Evolutionary conservation across 2,329 filamentous ascomycete genomes (phyloP), one percentile per base, ranked within the genome.

Genomic region (Alternaria sp.): DNA sequence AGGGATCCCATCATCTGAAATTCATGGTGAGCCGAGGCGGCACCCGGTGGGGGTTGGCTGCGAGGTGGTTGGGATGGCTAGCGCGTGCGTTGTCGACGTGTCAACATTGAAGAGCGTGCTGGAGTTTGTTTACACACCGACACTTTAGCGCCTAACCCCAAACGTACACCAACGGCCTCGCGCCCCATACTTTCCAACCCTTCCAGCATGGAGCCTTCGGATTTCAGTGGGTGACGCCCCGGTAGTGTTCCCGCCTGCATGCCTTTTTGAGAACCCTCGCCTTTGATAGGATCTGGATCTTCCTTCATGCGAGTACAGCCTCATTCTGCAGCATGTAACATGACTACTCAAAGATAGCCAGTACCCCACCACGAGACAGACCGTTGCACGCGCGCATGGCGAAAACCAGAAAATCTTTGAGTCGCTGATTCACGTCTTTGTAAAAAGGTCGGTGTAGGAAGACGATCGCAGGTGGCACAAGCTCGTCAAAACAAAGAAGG

Each of bases 71-170:
- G 49, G 49, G 49, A 53, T 53, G 49, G 49, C 55, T 46, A 59
- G 64, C 58, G 69, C 30, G 70, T 72, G 71, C 68, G 70, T 65
- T 70, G 70, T 65, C 70, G 61, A 63, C 61, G 61, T 63, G 61
- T 60, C 61, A 63, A n/a, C n/a, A n/a, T n/a, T n/a, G n/a, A n/a
- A 55, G 43, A 63, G 56, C 49, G 55, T 55, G 66, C 64, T 67
- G 59, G 64, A 58, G 55, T 58, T 67, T 69, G 65, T 66, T 63
- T 66, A 69, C 66, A 60, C 67, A 68, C 65, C 64, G 67, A 62
- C 54, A 63, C 49, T 55, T 62, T 62, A 43, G 60, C 56, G 56
- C 54, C 67, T 69, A 69, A 69, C 69, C 62, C 43, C 37, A 69
- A 57, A 55, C 26, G 63, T 53, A 55, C 25, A 44, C 37, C 20